phyloP scores from a whole-genome alignment of 2,329 filamentous ascomycete genomes.

The Stachybotrys echinatus region DNA sequence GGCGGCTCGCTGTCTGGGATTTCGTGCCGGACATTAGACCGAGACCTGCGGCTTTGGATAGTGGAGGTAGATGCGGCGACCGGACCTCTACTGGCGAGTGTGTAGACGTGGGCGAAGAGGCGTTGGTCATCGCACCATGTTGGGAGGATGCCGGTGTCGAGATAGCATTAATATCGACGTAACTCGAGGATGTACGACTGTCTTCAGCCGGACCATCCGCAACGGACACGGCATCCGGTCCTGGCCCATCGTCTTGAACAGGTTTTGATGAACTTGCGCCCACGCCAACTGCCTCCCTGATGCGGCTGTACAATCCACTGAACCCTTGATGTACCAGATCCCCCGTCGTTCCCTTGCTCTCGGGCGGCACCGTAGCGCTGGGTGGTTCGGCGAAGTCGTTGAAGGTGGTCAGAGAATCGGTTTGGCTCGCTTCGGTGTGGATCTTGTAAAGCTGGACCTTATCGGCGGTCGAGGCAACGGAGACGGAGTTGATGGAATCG shows the following conservation, averaged over 20 bases:
- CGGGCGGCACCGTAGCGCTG: constrained; percentile 48
- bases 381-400: constrained; percentile 82
- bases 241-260: constrained; percentile 22
- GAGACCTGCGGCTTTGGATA: constrained; percentile 44
- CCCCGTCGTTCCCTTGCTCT: constrained; percentile 64
- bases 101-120: constrained; percentile 28
- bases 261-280: constrained; percentile 39
- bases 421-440: constrained; percentile 78
- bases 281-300: constrained; percentile 76
- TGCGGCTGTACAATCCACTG: constrained; percentile 80
- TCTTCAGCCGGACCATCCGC: constrained; percentile 25
- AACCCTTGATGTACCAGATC: constrained; percentile 81
- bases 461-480: constrained; percentile 42
- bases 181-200: background rate
- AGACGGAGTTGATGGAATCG: constrained; percentile 34
- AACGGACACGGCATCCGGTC: background rate
- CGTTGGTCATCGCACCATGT: constrained; percentile 23
- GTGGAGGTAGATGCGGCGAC: constrained; percentile 30
- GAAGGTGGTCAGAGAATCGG: constrained; percentile 79
- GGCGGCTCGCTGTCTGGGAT: constrained; percentile 30
- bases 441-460: constrained; percentile 77
- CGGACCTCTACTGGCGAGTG: constrained; percentile 32
- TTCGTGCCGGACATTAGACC: constrained; percentile 40
- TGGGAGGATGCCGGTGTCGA: constrained; percentile 24
- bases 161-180: constrained; percentile 23